A percentile compares a stretch with the other conserved stretches of the same genome.
These are phyloP conservation scores for Hymenoscyphus fructigenus DNA, from an alignment of 2,329 filamentous ascomycete genomes.

Conservation along the genomic window DNA sequence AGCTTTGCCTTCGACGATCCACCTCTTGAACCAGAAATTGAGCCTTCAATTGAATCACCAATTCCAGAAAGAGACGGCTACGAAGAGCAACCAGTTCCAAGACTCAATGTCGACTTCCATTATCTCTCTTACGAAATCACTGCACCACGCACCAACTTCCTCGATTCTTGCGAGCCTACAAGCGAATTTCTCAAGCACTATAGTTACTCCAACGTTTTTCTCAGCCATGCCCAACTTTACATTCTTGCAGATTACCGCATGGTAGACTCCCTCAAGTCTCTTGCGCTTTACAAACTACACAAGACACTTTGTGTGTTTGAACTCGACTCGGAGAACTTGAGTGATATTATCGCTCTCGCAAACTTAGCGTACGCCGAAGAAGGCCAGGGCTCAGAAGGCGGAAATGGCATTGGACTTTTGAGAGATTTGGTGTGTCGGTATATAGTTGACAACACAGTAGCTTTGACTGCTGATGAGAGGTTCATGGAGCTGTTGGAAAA, in stretches of 20 bases:
- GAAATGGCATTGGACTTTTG: conserved; percentile 10
- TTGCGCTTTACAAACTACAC: conserved; percentile 22
- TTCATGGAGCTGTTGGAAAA: conserved; percentile 9
- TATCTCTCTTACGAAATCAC: conserved; percentile 1
- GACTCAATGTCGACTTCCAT: too few species aligned
- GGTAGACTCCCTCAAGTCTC: conserved; percentile 16
- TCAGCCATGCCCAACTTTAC: conserved; percentile 18
- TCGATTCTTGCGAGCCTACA: conserved; percentile 13
- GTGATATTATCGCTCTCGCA: conserved; percentile 16
- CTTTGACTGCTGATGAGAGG: not conserved
- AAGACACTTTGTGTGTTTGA: conserved; percentile 16
- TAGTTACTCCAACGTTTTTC: conserved; percentile 17
- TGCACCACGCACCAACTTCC: conserved; percentile 4
- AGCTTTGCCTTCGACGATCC: too few species aligned
- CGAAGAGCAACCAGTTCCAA: not conserved
- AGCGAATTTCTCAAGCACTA: not conserved
- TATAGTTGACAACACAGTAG: conserved; percentile 35
- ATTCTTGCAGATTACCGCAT: conserved; percentile 10
- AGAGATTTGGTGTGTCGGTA: conserved; percentile 19
- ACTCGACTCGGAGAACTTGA: conserved; percentile 8
- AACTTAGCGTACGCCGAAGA: conserved; percentile 16
- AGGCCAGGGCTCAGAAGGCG: not conserved
- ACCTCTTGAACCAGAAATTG: too few species aligned
- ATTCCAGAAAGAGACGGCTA: not conserved
- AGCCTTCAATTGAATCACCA: too few species aligned